phyloP scores from a whole-genome alignment of 257 asterid species.

The Solanum lignicaule region DNA sequence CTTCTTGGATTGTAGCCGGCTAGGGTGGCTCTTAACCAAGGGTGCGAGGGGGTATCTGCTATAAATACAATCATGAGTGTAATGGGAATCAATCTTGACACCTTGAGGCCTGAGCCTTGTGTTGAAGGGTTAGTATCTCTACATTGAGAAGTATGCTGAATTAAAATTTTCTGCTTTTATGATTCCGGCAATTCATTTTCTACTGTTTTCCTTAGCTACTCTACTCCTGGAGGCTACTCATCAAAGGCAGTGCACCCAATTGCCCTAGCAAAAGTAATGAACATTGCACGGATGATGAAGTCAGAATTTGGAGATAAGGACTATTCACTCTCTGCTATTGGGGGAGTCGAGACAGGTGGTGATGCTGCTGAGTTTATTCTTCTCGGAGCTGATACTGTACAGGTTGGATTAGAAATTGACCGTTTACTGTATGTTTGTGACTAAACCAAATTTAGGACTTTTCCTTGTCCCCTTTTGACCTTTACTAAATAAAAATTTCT shows the following conservation, averaged over 20 bases:
- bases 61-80: constrained; percentile 97
- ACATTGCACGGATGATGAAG: constrained; percentile 80
- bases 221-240: constrained; percentile 97
- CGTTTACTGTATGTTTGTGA: neutral
- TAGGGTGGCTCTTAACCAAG: constrained; percentile 58
- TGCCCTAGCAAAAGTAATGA: constrained; percentile 97
- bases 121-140: constrained; percentile 70
- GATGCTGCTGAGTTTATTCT: constrained; percentile 98
- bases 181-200: neutral
- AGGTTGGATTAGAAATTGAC: constrained; percentile 34
- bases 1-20: constrained; percentile 48
- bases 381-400: constrained; percentile 92
- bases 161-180: neutral
- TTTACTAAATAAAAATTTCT: neutral
- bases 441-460: neutral
- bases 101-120: constrained; percentile 91
- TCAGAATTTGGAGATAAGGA: constrained; percentile 52
- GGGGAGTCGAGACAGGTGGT: constrained; percentile 88
- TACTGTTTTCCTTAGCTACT: constrained; percentile 38
- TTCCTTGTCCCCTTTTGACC: neutral
- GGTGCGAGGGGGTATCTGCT: constrained; percentile 93
- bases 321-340: constrained; percentile 81
- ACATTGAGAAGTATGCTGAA: neutral
- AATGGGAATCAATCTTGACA: constrained; percentile 89
- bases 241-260: constrained; percentile 96